phyloP scores from a whole-genome alignment of 768 basidiomycete genomes.

The Infundibulicybe gibba region DNA sequence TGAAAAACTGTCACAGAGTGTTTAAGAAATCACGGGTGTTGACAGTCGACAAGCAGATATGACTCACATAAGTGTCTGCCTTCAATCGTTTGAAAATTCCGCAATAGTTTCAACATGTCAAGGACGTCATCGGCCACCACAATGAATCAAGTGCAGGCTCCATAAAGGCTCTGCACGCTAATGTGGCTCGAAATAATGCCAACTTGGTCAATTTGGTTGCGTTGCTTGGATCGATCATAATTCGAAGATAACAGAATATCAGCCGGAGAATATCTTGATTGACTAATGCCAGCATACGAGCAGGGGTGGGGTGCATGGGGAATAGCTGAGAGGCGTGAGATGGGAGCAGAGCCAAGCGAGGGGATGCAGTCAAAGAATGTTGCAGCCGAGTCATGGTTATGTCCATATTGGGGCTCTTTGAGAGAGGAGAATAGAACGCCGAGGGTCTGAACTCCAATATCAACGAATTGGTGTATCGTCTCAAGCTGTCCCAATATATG shows the following conservation, averaged over 20 bases:
- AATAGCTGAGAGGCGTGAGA: no score
- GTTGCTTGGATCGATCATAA: neutral
- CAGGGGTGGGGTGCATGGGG: no score
- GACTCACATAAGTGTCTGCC: slow-evolving; percentile 1
- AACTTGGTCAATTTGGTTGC: neutral
- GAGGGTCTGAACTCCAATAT: no score
- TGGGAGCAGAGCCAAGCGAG: no score
- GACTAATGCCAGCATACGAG: no score
- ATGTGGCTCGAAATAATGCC: neutral
- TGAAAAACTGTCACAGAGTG: neutral
- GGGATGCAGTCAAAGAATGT: no score
- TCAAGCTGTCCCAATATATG: no score
- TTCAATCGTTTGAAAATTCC: neutral
- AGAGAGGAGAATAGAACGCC: no score
- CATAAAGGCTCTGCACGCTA: slow-evolving; percentile 3
- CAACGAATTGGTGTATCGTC: no score
- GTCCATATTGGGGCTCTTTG: no score
- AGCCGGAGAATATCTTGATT: neutral
- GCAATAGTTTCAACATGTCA: slow-evolving; percentile 6
- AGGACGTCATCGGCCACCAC: slow-evolving; percentile 2
- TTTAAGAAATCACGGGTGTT: neutral
- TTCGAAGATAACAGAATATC: neutral
- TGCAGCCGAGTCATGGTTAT: no score
- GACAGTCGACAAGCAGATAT: neutral
- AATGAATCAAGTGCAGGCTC: slow-evolving; percentile 4